Conservation (phyloP, 805 yeast genomes). For the Kodamaea kakaduensis region DNA sequence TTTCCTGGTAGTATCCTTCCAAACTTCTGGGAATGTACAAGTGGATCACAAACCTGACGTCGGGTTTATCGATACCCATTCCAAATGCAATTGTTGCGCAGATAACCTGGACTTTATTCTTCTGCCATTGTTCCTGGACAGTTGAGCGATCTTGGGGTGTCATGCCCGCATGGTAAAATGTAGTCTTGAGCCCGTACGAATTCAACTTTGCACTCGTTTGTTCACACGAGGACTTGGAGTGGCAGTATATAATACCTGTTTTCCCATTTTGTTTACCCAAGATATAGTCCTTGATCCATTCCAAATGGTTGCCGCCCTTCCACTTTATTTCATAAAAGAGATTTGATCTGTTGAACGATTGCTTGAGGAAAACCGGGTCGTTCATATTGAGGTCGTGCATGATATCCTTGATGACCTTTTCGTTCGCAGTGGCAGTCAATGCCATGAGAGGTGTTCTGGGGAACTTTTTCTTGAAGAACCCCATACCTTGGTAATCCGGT, state of each 20-base stretch:
- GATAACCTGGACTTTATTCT: conserved; percentile 63
- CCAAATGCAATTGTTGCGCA: conserved; percentile 99
- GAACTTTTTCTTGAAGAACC: conserved; percentile 64
- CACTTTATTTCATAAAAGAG: conserved; percentile 71
- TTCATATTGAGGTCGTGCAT: conserved; percentile 67
- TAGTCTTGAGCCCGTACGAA: conserved; percentile 59
- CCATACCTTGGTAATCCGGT: conserved; percentile 86
- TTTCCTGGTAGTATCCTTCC: conserved; percentile 97
- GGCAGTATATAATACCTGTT: conserved; percentile 92
- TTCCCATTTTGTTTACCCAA: conserved; percentile 45
- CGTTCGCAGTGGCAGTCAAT: conserved; percentile 94
- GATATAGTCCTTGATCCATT: conserved; percentile 58
- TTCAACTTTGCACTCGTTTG: conserved; percentile 61
- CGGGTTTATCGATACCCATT: conserved; percentile 97
- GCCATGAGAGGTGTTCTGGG: conserved; percentile 92
- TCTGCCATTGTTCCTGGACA: conserved; percentile 84
- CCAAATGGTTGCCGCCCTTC: conserved; percentile 55
- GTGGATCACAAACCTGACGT: conserved; percentile 89
- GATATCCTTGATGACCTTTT: conserved; percentile 82
- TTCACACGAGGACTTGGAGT: conserved; percentile 86
- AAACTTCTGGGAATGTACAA: conserved; percentile 81
- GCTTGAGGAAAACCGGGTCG: conserved; percentile 65
- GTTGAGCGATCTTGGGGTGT: conserved; percentile 62
- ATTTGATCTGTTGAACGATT: conserved; percentile 89
- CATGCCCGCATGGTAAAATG: conserved; percentile 95